Evolutionary conservation across 768 basidiomycete genomes (phyloP), one percentile per base, ranked within the genome.

Genomic region (Boletus vinaceobasis): DNA sequence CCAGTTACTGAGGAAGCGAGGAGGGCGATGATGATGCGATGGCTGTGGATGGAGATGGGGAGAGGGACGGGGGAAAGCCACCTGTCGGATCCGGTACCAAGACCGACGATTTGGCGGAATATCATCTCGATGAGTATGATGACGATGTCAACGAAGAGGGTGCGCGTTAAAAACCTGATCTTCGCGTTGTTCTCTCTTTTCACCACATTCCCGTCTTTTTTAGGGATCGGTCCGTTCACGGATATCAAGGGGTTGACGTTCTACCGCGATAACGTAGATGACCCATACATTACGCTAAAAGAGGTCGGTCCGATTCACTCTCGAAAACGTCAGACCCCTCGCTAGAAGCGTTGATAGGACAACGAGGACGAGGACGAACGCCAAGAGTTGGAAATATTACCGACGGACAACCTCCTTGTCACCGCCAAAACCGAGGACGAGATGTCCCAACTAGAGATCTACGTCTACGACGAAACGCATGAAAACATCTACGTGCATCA

Each of bases 401-500:
- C 93, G 1, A 84, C 91, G 14, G 97, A 98, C 76, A 97, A 97
- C 68, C 81, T 99, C 58, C 75, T 99, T 60, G 87, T 98, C 31
- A 75, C 86, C 33, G 95, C 95, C 33, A 95, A 94, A 83, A 98
- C 96, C 0, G 92, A 95, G 67, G 94, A 98, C 71, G 94, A 98
- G 59, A 83, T 98, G 50, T 95, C 95, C 2, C 93, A 97, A 60
- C 81, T 98, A 50, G 96, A 98, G 69, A 80, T 97, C 60, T 96
- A 96, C 73, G 87, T 98, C 64, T 98, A 97, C 73, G 93, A 98
- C 70, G 93, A 96, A 66, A 78, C 83, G 0, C 77, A 90, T 74
- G 92, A 94, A 68, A 93, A 92, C 68, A 82, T 98, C 40, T 98
- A 94, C 68, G 90, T 88, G 37, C 97, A 98, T 70, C 97, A 99